phyloP scores from a whole-genome alignment of 305 asterid species.

The Plantago lanceolata region DNA sequence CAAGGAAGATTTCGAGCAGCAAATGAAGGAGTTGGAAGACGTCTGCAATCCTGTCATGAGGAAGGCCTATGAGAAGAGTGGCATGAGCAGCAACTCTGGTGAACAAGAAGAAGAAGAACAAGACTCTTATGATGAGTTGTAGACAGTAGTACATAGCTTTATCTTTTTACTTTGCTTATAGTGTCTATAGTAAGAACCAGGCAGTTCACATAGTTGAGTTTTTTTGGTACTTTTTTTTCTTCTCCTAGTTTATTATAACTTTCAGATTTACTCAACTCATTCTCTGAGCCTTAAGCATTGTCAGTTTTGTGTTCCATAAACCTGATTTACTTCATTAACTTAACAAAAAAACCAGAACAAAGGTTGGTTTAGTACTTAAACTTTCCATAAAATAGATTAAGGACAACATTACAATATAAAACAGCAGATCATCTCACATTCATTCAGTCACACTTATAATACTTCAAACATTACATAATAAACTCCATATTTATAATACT shows the following conservation, averaged over 20 bases:
- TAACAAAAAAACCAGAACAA: not conserved
- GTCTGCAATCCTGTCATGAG: slow-evolving; percentile 33
- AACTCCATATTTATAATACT: not conserved
- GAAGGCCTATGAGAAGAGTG: slow-evolving; percentile 6
- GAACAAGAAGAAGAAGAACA: slow-evolving; percentile 14
- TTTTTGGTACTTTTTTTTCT: too few species aligned
- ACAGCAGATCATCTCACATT: not conserved
- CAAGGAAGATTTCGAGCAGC: slow-evolving; percentile 30
- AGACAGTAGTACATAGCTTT: not conserved
- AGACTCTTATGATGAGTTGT: not conserved
- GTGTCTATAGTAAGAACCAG: too few species aligned
- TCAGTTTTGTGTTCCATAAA: not conserved
- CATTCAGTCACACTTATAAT: not conserved
- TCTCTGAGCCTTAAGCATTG: too few species aligned
- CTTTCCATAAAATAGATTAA: not conserved
- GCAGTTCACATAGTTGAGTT: too few species aligned
- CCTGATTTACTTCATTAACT: not conserved
- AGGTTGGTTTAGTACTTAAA: not conserved
- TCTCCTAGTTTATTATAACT: too few species aligned
- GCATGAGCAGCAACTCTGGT: not conserved
- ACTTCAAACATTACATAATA: not conserved
- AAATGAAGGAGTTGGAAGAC: slow-evolving; percentile 31
- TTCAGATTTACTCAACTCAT: too few species aligned
- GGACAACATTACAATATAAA: not conserved
- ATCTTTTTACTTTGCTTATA: too few species aligned